Evolutionary conservation across 257 asterid species (phyloP).

Genomic region (Cruciata laevipes): DNA sequence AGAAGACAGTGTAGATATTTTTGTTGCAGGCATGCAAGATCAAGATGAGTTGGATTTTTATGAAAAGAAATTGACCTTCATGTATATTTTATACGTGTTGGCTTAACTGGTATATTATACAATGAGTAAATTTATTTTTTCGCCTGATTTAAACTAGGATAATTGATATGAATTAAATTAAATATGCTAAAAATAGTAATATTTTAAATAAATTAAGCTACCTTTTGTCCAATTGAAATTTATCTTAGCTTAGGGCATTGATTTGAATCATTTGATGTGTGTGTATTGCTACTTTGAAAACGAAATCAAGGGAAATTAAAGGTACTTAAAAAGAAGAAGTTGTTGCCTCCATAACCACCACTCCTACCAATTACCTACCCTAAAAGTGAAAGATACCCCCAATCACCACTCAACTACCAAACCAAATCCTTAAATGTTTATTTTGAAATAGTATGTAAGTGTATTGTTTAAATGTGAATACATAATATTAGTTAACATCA

Average conservation of each 20-base stretch:
- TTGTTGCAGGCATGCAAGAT: neutral
- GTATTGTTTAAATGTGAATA: too few relatives aligned
- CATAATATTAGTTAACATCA: too few relatives aligned
- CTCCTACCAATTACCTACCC: neutral
- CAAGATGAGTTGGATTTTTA: neutral
- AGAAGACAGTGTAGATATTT: slow-evolving; percentile 19
- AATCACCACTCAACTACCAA: neutral
- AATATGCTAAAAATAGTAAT: too few relatives aligned
- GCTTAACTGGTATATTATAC: too few relatives aligned
- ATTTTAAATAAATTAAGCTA: too few relatives aligned
- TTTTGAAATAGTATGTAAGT: too few relatives aligned
- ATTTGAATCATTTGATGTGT: neutral
- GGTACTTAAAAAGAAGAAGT: neutral
- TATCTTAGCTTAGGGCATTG: neutral
- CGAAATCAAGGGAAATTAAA: neutral
- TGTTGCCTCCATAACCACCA: neutral
- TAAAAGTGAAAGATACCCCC: neutral
- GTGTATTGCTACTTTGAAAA: neutral
- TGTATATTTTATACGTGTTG: neutral
- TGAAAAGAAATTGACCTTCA: neutral
- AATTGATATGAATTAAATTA: too few relatives aligned
- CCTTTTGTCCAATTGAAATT: too few relatives aligned
- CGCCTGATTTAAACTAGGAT: too few relatives aligned
- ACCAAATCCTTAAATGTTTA: neutral
- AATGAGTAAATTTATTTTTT: too few relatives aligned